These are phyloP conservation scores for Rhizopus delemar DNA, from an alignment of 371 early-diverging fungal species.

Conservation along the genomic window DNA sequence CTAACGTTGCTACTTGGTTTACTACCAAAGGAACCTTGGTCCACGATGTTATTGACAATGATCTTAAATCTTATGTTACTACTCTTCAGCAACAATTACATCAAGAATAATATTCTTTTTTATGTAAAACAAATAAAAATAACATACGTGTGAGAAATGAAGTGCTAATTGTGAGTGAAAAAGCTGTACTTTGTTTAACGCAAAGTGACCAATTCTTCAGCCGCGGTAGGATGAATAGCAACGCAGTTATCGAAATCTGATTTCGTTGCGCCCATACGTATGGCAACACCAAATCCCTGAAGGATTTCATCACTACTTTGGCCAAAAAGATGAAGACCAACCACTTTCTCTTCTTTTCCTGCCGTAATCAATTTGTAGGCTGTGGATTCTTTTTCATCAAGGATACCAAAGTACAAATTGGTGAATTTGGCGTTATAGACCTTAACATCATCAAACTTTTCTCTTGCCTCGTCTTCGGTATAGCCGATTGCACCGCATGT, in stretches of 20 bases:
- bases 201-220: slow-evolving; percentile 79
- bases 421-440: slow-evolving; percentile 85
- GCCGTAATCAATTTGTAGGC: slow-evolving; percentile 86
- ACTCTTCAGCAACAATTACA: slow-evolving; percentile 23
- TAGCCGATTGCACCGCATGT: slow-evolving; percentile 90
- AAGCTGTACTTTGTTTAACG: no score
- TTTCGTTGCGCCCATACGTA: slow-evolving; percentile 94
- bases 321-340: slow-evolving; percentile 96
- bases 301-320: slow-evolving; percentile 92
- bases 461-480: slow-evolving; percentile 81
- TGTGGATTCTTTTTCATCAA: slow-evolving; percentile 86
- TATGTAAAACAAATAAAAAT: not conserved
- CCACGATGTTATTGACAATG: slow-evolving; percentile 27
- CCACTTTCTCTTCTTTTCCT: slow-evolving; percentile 89
- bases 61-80: slow-evolving; percentile 20
- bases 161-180: no score
- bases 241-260: slow-evolving; percentile 92
- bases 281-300: slow-evolving; percentile 85
- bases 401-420: slow-evolving; percentile 90
- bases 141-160: not conserved
- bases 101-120: slow-evolving; percentile 19
- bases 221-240: slow-evolving; percentile 98
- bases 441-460: slow-evolving; percentile 78
- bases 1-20: slow-evolving; percentile 40
- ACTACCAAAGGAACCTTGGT: slow-evolving; percentile 33